A percentile compares a stretch with the other conserved stretches of the same genome.
phyloP scores from a whole-genome alignment of 352 stramenopile species.

The Phytopythium chamaehyphon region DNA sequence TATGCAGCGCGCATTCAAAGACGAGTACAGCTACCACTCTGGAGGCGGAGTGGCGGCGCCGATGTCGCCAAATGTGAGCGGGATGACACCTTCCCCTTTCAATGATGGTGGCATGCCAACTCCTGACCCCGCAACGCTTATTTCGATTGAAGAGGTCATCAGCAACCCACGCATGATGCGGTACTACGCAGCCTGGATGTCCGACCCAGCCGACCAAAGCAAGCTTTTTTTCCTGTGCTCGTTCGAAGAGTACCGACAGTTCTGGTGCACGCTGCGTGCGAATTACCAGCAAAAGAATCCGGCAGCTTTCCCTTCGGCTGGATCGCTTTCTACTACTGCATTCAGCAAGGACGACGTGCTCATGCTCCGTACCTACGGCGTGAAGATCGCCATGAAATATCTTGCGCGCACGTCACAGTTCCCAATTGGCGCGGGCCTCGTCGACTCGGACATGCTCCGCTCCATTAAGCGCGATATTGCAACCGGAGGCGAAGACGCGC shows the following conservation, averaged over 20 bases:
- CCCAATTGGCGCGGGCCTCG: slow-evolving; percentile 50
- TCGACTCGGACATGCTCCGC: slow-evolving; percentile 58
- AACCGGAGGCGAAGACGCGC: slow-evolving; percentile 68
- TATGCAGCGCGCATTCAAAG: slow-evolving; percentile 59
- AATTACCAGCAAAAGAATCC: slow-evolving; percentile 44
- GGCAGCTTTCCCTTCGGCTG: slow-evolving; percentile 7
- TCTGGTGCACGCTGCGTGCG: slow-evolving; percentile 60
- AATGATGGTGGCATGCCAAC: slow-evolving; percentile 10
- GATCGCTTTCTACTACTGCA: slow-evolving; percentile 13
- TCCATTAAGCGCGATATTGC: slow-evolving; percentile 76
- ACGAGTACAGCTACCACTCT: slow-evolving; percentile 39
- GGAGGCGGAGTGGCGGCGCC: slow-evolving; percentile 3
- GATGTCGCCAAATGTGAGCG: background rate
- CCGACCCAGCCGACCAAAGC: slow-evolving; percentile 48
- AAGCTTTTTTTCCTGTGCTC: slow-evolving; percentile 82
- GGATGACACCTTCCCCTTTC: slow-evolving; percentile 22
- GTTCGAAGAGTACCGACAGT: slow-evolving; percentile 72
- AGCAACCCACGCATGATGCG: slow-evolving; percentile 80
- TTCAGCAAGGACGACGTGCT: slow-evolving; percentile 84
- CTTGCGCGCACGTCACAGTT: slow-evolving; percentile 74
- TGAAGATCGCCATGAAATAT: slow-evolving; percentile 88
- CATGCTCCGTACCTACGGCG: slow-evolving; percentile 79
- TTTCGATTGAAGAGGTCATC: slow-evolving; percentile 77
- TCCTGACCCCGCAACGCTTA: slow-evolving; percentile 41
- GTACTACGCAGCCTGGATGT: slow-evolving; percentile 68